phyloP scores from a whole-genome alignment of 345 rosid species.

The Pistacia atlantica region DNA sequence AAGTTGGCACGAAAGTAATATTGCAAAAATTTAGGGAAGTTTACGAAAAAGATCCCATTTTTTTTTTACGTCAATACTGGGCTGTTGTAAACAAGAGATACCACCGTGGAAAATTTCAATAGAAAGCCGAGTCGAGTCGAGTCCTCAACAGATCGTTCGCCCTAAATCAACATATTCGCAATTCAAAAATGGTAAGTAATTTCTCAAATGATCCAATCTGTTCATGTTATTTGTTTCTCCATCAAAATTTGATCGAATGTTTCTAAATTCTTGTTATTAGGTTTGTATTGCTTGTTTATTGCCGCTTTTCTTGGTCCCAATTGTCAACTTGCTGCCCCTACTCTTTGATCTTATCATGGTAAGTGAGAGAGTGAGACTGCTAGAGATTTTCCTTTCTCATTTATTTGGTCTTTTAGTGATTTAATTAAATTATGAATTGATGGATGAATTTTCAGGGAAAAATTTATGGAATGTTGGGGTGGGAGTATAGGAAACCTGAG shows the following conservation, averaged over 20 bases:
- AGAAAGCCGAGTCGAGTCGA: background rate
- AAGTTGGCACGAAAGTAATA: too few relatives aligned
- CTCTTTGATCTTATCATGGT: constrained; percentile 73
- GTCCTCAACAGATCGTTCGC: background rate
- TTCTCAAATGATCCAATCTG: background rate
- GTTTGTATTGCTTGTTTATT: constrained; percentile 89
- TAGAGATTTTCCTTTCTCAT: background rate
- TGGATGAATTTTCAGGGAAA: constrained; percentile 51
- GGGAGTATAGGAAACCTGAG: constrained; percentile 95
- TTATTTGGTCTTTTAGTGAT: background rate
- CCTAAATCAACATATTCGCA: background rate
- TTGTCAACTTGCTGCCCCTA: constrained; percentile 74
- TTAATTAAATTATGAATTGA: background rate
- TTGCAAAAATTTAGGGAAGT: too few relatives aligned
- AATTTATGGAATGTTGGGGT: constrained; percentile 70
- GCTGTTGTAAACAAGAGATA: background rate
- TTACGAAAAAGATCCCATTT: too few relatives aligned
- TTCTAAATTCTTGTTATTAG: constrained; percentile 29
- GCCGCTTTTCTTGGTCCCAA: constrained; percentile 92
- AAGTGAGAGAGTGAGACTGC: background rate
- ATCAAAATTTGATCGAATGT: background rate
- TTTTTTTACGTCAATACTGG: background rate
- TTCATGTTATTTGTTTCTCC: background rate
- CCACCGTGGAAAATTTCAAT: too few relatives aligned
- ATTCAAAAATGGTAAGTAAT: constrained; percentile 20